Evolutionary conservation across 176 grass and related monocot species (phyloP).

Genomic region (Sorghum bicolor): Sorghum_bicolor_NCBIv3 NC_012870.2:27366001-27366500

Average conservation of each 20-base stretch:
- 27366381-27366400: neutral
- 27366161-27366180: no score
- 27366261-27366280: no score
- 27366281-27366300: no score
- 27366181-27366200: no score
- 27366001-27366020: neutral
- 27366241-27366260: neutral
- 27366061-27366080: neutral
- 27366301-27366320: no score
- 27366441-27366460: neutral
- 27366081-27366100: neutral
- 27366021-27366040: neutral
- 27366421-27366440: no score
- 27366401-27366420: neutral
- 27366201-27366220: no score
- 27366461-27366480: neutral
- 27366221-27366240: neutral
- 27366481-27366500: neutral
- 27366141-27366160: neutral
- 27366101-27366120: neutral
- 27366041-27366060: neutral
- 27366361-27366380: no score
- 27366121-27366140: neutral
- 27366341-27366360: no score
- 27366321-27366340: no score